Percentiles rank a stretch among this genome's conserved stretches.
Evolutionary conservation across 495 filamentous ascomycete species (phyloP).

Genomic region (Penicillium maclennaniae): DNA sequence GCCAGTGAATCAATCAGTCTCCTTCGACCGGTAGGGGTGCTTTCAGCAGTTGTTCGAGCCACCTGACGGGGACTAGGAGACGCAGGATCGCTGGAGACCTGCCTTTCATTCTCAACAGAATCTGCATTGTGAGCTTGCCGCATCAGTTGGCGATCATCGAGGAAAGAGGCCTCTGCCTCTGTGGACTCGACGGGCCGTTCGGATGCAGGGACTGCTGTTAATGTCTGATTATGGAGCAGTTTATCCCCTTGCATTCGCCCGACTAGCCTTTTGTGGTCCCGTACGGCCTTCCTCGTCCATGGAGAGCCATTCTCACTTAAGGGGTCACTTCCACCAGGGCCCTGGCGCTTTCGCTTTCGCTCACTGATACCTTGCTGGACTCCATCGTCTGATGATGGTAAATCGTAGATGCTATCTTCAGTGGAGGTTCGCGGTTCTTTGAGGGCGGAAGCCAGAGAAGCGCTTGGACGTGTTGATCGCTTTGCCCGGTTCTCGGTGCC

Average conservation of each 20-base stretch:
- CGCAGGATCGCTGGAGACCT: not conserved
- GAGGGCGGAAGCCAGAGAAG: not conserved
- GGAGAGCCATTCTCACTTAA: not conserved
- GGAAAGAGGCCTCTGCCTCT: not conserved
- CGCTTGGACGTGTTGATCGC: not conserved
- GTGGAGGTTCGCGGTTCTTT: not conserved
- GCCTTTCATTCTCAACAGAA: not conserved
- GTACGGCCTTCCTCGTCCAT: not conserved
- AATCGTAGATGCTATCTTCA: constrained; percentile 26
- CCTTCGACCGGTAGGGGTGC: constrained; percentile 22
- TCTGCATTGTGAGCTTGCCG: not conserved
- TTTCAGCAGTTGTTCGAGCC: not conserved
- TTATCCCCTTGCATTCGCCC: not conserved
- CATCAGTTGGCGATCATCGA: not conserved
- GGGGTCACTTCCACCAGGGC: not conserved
- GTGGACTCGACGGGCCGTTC: not conserved
- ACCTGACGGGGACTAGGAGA: not conserved
- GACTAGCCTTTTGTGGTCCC: not conserved
- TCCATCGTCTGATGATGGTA: constrained; percentile 42
- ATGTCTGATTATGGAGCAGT: not conserved
- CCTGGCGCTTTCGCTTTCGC: constrained; percentile 18
- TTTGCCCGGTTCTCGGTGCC: constrained; percentile 4
- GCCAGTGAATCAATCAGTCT: constrained; percentile 38
- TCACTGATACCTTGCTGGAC: not conserved
- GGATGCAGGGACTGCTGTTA: not conserved